Evolutionary conservation across 306 rosid genomes (phyloP), one percentile per base, ranked within the genome.

Genomic region (Mimosa pudica): DNA sequence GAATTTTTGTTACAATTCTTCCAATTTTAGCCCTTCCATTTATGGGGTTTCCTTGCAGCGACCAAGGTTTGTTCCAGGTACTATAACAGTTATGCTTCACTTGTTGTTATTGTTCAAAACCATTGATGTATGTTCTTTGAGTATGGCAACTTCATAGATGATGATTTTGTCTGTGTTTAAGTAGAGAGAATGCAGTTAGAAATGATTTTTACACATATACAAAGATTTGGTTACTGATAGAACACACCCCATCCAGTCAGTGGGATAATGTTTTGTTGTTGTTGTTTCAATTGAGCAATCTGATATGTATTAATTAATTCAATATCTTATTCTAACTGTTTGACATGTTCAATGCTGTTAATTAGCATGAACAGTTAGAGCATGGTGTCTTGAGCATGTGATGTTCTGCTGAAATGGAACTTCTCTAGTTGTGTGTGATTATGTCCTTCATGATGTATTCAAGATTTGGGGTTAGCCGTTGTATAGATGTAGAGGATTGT

Each of bases 31-130:
- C 67, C 97, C 97, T 42, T 92, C 88, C 61, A 82, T 92, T 45
- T 94, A 86, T 47, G 98, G 98, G 24, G 92, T 83, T 63, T 92
- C 98, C 33, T 82, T 94, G 79, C 98, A 92, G 86, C 88, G 97
- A 76, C 92, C 97, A 86, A 94, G 98, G 97, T 91, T 94, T 85
- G 97, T 94, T 42, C 97, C 98, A 94, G 98, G 97, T 94, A 94
- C 89, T 88, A 64, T 55, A 35, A 60, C 14, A 42, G n/a, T 13
- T 13, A 4, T 66, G 71, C 6, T n/a, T 41, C 10, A 33, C 64
- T 49, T 75, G 24, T 36, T 77, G 10, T 38, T 2, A 2, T 38
- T 76, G 62, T 76, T 32, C 47, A 41, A 47, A 47, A 9, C 11
- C 6, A 10, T 18, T 76, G 46, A 63, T 45, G 70, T 11, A 41